Evolutionary conservation across 176 grass and related monocot species (phyloP).

Genomic region (Typha latifolia): DNA sequence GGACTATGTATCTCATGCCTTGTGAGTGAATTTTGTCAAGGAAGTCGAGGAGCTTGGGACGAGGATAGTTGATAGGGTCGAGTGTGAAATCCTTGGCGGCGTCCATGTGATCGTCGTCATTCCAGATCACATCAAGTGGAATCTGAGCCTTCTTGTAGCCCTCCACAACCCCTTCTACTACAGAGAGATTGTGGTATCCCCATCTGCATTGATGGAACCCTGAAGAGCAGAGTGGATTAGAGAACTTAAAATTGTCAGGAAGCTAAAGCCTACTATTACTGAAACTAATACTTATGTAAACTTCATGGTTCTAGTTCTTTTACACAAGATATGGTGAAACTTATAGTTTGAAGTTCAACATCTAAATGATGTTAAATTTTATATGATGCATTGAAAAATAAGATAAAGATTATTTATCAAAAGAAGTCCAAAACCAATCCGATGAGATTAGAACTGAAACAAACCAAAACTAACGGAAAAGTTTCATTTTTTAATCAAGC

Average conservation of each 20-base stretch:
- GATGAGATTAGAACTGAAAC: too few species aligned
- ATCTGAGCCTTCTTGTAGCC: conserved; percentile 68
- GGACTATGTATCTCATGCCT: conserved; percentile 91
- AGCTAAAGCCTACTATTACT: too few species aligned
- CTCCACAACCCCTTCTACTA: conserved; percentile 74
- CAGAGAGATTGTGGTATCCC: conserved; percentile 89
- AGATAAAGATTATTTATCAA: too few species aligned
- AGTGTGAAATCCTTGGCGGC: conserved; percentile 84
- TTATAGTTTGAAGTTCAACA: too few species aligned
- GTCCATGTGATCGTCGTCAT: conserved; percentile 94
- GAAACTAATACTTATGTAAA: too few species aligned
- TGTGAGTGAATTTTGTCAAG: conserved; percentile 55
- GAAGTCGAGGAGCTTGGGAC: conserved; percentile 59
- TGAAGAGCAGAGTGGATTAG: conserved; percentile 16
- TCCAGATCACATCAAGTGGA: conserved; percentile 94
- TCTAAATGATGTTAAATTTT: too few species aligned
- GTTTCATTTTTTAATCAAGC: too few species aligned
- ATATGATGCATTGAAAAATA: too few species aligned
- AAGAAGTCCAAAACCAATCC: too few species aligned
- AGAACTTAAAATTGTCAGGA: neutral
- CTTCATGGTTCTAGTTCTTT: too few species aligned
- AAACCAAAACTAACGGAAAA: too few species aligned
- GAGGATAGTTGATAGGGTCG: conserved; percentile 65
- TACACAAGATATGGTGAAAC: too few species aligned
- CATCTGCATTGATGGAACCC: conserved; percentile 96